A percentile compares a stretch with the other conserved stretches of the same genome.
These are phyloP conservation scores for Huntiella omanensis DNA, from an alignment of 2,329 filamentous ascomycete species.

Conservation along the genomic window DNA sequence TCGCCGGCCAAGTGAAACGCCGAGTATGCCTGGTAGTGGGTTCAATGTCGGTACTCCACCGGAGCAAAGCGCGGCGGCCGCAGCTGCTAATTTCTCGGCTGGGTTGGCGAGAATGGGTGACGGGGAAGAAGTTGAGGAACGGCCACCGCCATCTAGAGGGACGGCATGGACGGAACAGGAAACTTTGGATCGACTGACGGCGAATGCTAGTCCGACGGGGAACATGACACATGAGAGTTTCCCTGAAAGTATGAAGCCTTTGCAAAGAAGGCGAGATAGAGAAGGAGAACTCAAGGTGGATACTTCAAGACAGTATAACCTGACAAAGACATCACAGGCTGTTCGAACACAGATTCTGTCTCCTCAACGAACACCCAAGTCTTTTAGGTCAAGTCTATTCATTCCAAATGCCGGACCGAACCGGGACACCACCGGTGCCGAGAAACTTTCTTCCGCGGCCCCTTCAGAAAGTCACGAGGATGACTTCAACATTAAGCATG, in stretches of 20 bases:
- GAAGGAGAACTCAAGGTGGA: conserved; percentile 33
- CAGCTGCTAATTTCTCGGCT: conserved; percentile 7
- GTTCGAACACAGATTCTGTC: conserved; percentile 24
- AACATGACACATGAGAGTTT: conserved; percentile 41
- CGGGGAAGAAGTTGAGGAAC: conserved; percentile 30
- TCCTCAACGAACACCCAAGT: conserved; percentile 52
- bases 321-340: conserved; percentile 14
- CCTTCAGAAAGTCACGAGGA: conserved; percentile 36
- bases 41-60: not conserved
- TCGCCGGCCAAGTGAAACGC: conserved; percentile 5
- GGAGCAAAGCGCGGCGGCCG: not conserved
- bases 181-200: conserved; percentile 48
- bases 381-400: conserved; percentile 60
- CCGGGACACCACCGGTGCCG: conserved; percentile 46
- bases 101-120: conserved; percentile 15
- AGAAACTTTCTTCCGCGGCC: conserved; percentile 65
- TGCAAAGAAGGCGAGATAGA: conserved; percentile 29
- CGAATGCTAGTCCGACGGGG: conserved; percentile 55
- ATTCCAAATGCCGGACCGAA: conserved; percentile 33
- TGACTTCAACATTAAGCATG: conserved; percentile 17
- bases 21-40: conserved; percentile 3
- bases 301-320: conserved; percentile 38
- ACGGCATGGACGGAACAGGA: conserved; percentile 66
- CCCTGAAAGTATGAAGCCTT: conserved; percentile 59
- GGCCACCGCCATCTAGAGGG: conserved; percentile 52